These are phyloP conservation scores for Salix brachista DNA, from an alignment of 345 rosid species.

Conservation along the genomic window DNA sequence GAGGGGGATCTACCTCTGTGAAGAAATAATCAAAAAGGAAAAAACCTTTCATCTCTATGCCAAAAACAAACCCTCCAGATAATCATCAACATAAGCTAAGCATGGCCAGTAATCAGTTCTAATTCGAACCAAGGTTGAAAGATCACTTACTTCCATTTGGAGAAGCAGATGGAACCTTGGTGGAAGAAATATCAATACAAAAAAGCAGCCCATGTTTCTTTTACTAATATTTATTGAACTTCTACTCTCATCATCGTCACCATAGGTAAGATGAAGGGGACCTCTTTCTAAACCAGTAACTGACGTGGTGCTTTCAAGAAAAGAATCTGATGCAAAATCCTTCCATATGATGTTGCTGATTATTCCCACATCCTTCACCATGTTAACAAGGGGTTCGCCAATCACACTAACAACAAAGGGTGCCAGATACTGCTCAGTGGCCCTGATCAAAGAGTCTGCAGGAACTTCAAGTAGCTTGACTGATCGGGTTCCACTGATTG, in stretches of 20 bases:
- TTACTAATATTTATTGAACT: conserved; percentile 34
- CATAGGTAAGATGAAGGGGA: conserved; percentile 69
- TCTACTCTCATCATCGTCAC: conserved; percentile 46
- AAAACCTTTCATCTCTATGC: conserved; percentile 23
- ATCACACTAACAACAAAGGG: conserved; percentile 70
- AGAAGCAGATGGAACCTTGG: conserved; percentile 88
- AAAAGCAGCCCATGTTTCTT: conserved; percentile 66
- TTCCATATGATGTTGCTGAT: conserved; percentile 58
- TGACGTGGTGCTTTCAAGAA: conserved; percentile 24
- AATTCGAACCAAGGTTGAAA: conserved; percentile 76
- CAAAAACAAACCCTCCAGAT: conserved; percentile 77
- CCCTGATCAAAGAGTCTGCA: conserved; percentile 43
- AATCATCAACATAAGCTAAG: conserved; percentile 92
- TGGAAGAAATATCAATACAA: conserved; percentile 77
- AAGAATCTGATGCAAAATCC: conserved; percentile 33
- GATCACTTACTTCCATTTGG: conserved; percentile 84
- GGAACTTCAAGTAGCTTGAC: conserved; percentile 87
- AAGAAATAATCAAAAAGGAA: neutral
- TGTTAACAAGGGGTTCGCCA: conserved; percentile 67
- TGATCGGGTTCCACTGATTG: conserved; percentile 76
- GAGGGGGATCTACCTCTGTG: neutral
- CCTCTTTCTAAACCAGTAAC: conserved; percentile 25
- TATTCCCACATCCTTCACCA: conserved; percentile 59
- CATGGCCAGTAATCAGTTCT: conserved; percentile 99
- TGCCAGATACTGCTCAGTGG: conserved; percentile 52